phyloP scores from a whole-genome alignment of 177 flowering plant genomes.

The Vitis hybrid region DNA sequence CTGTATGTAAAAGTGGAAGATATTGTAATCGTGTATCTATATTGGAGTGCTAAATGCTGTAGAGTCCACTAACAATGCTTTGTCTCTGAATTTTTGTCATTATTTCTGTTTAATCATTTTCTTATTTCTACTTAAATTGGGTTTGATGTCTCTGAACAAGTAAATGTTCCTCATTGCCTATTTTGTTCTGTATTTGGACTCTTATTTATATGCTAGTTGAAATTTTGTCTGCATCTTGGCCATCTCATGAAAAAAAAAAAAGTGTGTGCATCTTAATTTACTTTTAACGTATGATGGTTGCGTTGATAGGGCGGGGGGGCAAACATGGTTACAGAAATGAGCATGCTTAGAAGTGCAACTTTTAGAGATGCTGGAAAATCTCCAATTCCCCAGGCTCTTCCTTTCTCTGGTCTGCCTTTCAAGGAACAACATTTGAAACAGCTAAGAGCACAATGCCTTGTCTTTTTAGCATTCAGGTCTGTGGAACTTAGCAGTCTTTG shows the following conservation, averaged over 20 bases:
- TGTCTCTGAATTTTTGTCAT: neutral
- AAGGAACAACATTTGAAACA: constrained; percentile 93
- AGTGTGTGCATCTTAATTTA: too few relatives aligned
- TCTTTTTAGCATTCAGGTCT: constrained; percentile 93
- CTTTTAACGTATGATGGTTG: neutral
- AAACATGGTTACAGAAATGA: constrained; percentile 34
- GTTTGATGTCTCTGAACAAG: neutral
- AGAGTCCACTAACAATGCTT: neutral
- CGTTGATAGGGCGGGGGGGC: constrained; percentile 41
- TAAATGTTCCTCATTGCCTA: neutral
- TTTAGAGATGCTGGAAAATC: constrained; percentile 68
- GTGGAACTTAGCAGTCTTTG: neutral
- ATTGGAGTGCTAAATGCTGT: too few relatives aligned
- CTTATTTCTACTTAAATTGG: neutral
- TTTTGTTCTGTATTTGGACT: neutral
- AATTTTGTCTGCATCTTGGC: neutral
- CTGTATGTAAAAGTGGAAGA: too few relatives aligned
- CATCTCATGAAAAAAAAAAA: neutral
- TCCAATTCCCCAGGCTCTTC: constrained; percentile 37
- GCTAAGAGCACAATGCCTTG: constrained; percentile 98
- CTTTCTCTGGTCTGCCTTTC: constrained; percentile 55
- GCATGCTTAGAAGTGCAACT: constrained; percentile 30
- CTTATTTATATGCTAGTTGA: neutral
- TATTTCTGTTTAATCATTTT: neutral
- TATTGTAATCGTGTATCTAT: neutral